Base-by-base conservation (phyloP, 345 rosid genomes). In the Gossypium australe region DNA sequence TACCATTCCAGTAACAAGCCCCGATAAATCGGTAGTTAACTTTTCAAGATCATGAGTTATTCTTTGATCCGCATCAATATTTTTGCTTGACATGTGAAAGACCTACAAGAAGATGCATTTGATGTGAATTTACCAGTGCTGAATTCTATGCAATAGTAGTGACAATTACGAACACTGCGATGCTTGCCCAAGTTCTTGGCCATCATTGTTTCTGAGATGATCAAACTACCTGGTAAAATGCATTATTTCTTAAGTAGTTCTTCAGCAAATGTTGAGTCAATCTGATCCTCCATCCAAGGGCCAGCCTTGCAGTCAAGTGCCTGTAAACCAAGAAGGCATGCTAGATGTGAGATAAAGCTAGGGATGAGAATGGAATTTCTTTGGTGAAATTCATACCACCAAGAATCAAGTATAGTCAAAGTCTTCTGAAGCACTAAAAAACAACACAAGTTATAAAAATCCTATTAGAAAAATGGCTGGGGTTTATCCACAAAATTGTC, bases 1-100 rank as follows among this genome's bases (percentile, higher is more conserved):
- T 59, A 95, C 98, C 99, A 95, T 90, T 82, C 98, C 99, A 73
- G 99, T 93, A 61, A 95, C 92, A 65, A 95, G 81, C 67, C 97
- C 97, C 38, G 99, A 89, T 74, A 95, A 85, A 79, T 93, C 97
- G 43, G 85, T 63, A 38, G 99, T 85, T 74, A 95, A 81, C 82
- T 93, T 95, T 74, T 93, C 98, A 49, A 95, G 88, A 88, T 95
- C 99, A 64, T 89, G 89, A 53, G 98, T 95, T 71, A 95, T 84
- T 84, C 99, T 86, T 86, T 95, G 99, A 83, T 95, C 99, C 3
- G 97, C 98, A 85, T 95, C 99, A 75, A 95, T 83, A 67, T 84
- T 87, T 87, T 86, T 87, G 81, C 88, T 89, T 17, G 98, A 93
- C 94, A 90, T 86, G 83, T 91, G 80, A 86, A 93, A 93, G 65